Evolutionary conservation across 306 rosid genomes (phyloP), one percentile per base, ranked within the genome.

Genomic region (Prinsepia uniflora): DNA sequence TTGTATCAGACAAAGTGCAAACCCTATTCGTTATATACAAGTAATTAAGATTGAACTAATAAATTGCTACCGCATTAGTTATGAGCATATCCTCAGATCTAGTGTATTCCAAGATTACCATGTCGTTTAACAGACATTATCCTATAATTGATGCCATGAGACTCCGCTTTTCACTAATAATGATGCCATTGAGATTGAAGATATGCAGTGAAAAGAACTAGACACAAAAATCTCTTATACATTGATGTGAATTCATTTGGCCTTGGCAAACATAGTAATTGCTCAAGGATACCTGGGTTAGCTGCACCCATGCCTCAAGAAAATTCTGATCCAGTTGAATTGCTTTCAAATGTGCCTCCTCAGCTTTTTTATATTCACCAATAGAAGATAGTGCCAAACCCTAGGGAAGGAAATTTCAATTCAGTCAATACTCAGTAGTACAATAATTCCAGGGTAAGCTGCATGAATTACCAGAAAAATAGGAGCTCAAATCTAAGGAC

Each of bases 291-390:
- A 92, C 96, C 97, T 87, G 97, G 70, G 89, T 81, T 72, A 92
- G 86, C 83, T 89, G 90, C 72, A 78, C 89, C 97, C 97, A 84
- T 63, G 96, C 96, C 85, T 89, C 96, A 10, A 87, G 94, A 65
- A 92, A 92, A 75, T 75, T 87, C 64, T 56, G 74, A 79, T 92
- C 96, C 79, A 89, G 67, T 76, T 86, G 85, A 80, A 92, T 85
- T 20, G 97, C 75, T 78, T 78, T 89, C 76, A 86, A 63, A 84
- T 89, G 97, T 70, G 89, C 96, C 83, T 92, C 96, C 85, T 92
- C 89, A 0, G 94, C 94, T 81, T 75, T 84, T 75, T 84, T 78
- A 81, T 87, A 89, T 71, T 92, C 92, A 54, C 97, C 97, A 63
- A 87, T 75, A 70, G 97, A 86, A 72, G 90, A 92, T 53, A 89